These are phyloP conservation scores for Selenicereus undatus DNA, from an alignment of 148 eudicot species.

Conservation along the genomic window DNA sequence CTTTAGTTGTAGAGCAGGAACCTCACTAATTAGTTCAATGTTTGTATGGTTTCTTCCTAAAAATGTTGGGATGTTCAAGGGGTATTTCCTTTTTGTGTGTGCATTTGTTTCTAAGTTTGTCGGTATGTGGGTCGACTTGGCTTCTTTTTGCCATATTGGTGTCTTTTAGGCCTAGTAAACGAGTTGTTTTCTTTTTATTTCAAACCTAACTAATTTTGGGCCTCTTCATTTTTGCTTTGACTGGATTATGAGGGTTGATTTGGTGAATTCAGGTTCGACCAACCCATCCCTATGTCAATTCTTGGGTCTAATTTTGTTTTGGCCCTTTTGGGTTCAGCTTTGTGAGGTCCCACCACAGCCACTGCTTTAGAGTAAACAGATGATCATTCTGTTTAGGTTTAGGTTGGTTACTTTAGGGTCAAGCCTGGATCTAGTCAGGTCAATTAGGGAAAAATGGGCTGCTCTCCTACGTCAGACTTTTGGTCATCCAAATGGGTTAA, in stretches of 20 bases:
- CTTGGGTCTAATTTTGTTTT: not conserved
- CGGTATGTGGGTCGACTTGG: not conserved
- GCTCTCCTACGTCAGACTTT: not conserved
- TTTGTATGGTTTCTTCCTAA: not conserved
- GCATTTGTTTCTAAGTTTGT: not conserved
- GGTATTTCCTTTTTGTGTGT: not conserved
- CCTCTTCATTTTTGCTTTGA: not conserved
- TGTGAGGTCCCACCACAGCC: not conserved
- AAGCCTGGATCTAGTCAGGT: not conserved
- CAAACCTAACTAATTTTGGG: not conserved
- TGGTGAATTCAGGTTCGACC: not conserved
- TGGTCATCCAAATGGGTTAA: not conserved
- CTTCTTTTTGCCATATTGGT: not conserved
- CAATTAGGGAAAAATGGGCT: not conserved
- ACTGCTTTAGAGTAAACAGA: not conserved
- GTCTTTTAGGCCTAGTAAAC: not conserved
- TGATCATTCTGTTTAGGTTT: not conserved
- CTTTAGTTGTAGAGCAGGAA: not conserved
- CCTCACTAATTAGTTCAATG: not conserved
- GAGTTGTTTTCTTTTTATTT: no score
- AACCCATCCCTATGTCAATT: not conserved
- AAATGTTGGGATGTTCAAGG: not conserved
- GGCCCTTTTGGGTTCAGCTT: not conserved
- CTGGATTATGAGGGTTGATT: not conserved
- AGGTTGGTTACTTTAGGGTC: not conserved